Evolutionary conservation across 352 stramenopile species (phyloP).

Genomic region (Phytophthora syringae): DNA sequence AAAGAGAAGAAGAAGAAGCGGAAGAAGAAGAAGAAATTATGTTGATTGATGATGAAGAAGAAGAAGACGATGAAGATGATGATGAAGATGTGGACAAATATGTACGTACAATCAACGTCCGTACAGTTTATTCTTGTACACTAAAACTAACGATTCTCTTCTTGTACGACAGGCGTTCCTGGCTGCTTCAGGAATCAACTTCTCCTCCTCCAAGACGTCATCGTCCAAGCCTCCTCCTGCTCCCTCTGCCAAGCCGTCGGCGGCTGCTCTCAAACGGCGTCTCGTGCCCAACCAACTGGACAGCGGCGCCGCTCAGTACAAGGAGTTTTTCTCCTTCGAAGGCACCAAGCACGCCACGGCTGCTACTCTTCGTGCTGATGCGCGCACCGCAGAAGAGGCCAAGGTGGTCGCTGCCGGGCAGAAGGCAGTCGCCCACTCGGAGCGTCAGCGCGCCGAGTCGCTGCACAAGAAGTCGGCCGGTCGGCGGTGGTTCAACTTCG

Average conservation of each 20-base stretch:
- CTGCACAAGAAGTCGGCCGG: constrained; percentile 63
- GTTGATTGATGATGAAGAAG: constrained; percentile 54
- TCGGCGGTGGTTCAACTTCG: constrained; percentile 94
- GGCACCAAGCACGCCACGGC: constrained; percentile 25
- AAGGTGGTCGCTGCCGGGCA: constrained; percentile 49
- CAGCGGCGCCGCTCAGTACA: constrained; percentile 63
- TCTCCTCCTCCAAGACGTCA: constrained; percentile 33
- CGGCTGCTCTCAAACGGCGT: constrained; percentile 20
- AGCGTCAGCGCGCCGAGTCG: constrained; percentile 58
- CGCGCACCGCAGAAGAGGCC: constrained; percentile 55
- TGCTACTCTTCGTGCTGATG: constrained; percentile 44
- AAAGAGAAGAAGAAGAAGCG: constrained; percentile 14
- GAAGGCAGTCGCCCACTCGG: constrained; percentile 47
- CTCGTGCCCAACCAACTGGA: constrained; percentile 69
- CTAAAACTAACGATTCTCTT: not conserved
- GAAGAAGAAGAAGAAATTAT: constrained; percentile 51
- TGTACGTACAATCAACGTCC: constrained; percentile 33
- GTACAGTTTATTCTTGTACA: not conserved
- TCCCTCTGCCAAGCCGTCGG: not conserved
- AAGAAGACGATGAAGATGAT: constrained; percentile 42
- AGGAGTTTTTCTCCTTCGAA: constrained; percentile 43
- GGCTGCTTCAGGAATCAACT: constrained; percentile 53
- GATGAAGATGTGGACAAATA: constrained; percentile 61
- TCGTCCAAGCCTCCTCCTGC: not conserved
- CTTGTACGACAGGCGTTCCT: constrained; percentile 42